phyloP scores from a whole-genome alignment of 202 grass and related monocot genomes.

The Panicum hallii region DNA sequence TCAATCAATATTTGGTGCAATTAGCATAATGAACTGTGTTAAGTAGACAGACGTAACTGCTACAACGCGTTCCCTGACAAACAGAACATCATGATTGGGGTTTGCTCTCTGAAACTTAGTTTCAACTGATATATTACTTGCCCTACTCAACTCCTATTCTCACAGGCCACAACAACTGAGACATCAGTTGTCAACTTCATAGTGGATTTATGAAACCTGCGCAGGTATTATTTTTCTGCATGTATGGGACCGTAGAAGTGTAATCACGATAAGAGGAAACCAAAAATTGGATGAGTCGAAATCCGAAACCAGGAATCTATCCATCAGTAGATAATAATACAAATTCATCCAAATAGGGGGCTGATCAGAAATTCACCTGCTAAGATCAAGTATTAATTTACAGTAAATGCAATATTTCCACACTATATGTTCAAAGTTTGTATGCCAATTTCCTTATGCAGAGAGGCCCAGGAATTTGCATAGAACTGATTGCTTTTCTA shows the following conservation, averaged over 20 bases:
- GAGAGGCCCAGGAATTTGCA: neutral
- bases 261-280: neutral
- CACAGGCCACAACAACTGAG: neutral
- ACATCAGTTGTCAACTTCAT: neutral
- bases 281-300: conserved; percentile 9
- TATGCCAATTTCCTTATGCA: neutral
- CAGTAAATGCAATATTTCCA: neutral
- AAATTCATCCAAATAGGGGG: neutral
- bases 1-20: neutral
- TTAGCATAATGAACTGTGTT: neutral
- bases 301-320: neutral
- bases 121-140: neutral
- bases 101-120: neutral
- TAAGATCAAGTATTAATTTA: conserved; percentile 21
- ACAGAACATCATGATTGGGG: neutral
- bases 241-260: neutral
- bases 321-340: neutral
- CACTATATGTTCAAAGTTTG: neutral
- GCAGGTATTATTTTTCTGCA: conserved; percentile 7
- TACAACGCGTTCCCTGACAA: neutral
- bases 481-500: neutral
- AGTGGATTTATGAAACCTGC: neutral
- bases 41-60: neutral
- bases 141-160: neutral
- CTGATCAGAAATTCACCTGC: conserved; percentile 31